These are phyloP conservation scores for Grosmannia serpens DNA, from an alignment of 2,329 filamentous ascomycete species.

Conservation along the genomic window DNA sequence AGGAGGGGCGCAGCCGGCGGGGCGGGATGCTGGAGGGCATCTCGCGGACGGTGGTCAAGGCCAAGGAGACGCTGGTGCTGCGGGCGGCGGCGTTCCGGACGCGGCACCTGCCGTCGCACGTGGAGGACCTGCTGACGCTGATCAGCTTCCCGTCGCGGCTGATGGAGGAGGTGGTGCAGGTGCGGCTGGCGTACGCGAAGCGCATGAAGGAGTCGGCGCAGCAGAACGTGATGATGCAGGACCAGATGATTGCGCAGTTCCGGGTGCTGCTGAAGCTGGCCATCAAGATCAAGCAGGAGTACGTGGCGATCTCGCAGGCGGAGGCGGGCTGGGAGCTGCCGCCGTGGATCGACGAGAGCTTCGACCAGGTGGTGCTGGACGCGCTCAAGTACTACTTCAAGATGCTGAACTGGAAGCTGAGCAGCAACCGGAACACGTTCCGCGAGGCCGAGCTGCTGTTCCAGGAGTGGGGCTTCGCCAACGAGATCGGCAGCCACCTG, in stretches of 20 bases:
- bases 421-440: conserved; percentile 97
- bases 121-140: conserved; percentile 87
- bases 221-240: conserved; percentile 85
- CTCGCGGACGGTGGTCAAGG: conserved; percentile 79
- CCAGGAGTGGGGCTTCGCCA: conserved; percentile 96
- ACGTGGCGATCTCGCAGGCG: conserved; percentile 69
- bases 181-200: conserved; percentile 81
- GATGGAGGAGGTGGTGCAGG: conserved; percentile 91
- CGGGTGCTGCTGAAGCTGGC: conserved; percentile 86
- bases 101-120: conserved; percentile 86
- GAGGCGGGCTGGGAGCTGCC: conserved; percentile 92
- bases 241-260: conserved; percentile 96
- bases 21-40: conserved; percentile 78
- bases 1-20: conserved; percentile 30
- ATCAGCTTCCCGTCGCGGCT: conserved; percentile 96
- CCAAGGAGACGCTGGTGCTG: conserved; percentile 78
- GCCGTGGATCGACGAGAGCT: conserved; percentile 92
- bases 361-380: conserved; percentile 83
- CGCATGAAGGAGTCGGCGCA: conserved; percentile 93
- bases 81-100: conserved; percentile 78
- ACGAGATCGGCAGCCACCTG: conserved; percentile 83
- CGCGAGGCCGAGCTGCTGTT: conserved; percentile 96
- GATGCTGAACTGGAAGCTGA: conserved; percentile 95
- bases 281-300: conserved; percentile 84
- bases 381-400: conserved; percentile 97